Evolutionary conservation across 2,329 filamentous ascomycete species (phyloP).

Genomic region (Diaporthe vaccinii): DNA sequence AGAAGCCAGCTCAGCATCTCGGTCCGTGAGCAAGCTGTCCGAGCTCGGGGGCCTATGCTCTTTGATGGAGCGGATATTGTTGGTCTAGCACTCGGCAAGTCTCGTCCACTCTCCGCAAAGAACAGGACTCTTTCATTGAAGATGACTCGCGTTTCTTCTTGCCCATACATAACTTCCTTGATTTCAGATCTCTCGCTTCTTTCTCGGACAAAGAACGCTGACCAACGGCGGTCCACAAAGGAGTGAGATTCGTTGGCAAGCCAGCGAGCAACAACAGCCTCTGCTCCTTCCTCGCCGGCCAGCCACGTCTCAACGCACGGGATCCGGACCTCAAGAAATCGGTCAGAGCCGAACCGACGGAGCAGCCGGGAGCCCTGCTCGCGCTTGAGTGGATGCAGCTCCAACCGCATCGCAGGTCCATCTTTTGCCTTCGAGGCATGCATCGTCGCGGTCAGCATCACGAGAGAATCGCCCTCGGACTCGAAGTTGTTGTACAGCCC

Average conservation of each 20-base stretch:
- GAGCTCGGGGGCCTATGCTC: slow-evolving; percentile 49
- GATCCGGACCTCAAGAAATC: slow-evolving; percentile 69
- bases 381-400: slow-evolving; percentile 62
- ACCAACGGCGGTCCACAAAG: slow-evolving; percentile 63
- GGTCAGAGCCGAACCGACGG: slow-evolving; percentile 70
- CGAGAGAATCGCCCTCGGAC: slow-evolving; percentile 28
- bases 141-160: slow-evolving; percentile 48
- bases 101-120: slow-evolving; percentile 67
- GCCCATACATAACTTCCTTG: slow-evolving; percentile 50
- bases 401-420: slow-evolving; percentile 60
- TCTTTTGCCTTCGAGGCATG: slow-evolving; percentile 38
- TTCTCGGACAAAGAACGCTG: slow-evolving; percentile 59
- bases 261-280: slow-evolving; percentile 57
- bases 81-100: slow-evolving; percentile 50
- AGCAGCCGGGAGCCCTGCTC: slow-evolving; percentile 65
- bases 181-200: slow-evolving; percentile 53
- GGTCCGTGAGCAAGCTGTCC: slow-evolving; percentile 19
- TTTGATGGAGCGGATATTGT: background rate
- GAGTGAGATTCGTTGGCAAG: slow-evolving; percentile 54
- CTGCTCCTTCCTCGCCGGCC: slow-evolving; percentile 49
- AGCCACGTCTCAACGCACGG: slow-evolving; percentile 55
- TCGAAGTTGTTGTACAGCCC: slow-evolving; percentile 48
- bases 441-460: slow-evolving; percentile 37
- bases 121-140: slow-evolving; percentile 62
- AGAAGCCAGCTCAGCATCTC: slow-evolving; percentile 68